Base-by-base conservation (phyloP, 768 basidiomycete species). In the Termitomyces titanicus region DNA sequence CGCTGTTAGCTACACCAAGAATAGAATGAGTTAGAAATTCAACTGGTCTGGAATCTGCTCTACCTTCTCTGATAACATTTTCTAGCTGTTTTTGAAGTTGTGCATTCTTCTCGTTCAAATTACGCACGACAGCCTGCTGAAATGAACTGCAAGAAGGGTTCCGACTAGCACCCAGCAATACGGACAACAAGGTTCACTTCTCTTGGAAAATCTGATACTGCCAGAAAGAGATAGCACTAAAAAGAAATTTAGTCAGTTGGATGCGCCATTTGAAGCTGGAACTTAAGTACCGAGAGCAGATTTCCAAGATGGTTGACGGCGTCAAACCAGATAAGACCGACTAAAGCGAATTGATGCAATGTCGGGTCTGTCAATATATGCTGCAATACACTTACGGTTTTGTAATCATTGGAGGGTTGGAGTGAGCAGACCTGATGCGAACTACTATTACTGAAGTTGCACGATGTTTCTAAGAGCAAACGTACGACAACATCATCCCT, bases 161-260 rank as follows among this genome's bases (percentile, higher is more conserved):
- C 22, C 47, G 10, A 42, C 13, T 10, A 27, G 6, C 24, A 27
- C 39, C 35, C 11, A 46, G 18, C 11, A 37, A 42, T 15, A 42
- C 25, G 10, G 29, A 55, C 18, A 29, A 48, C 6, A 20, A 22
- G 61, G 71, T 42, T 54, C 53, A 89, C 91, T 81, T 85, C 73
- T 94, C 92, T 70, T 94, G 92, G 59, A 90, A 88, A 48, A 86
- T 81, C 64, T 94, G 92, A 67, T 94, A 94, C 67, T 92, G 89
- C 92, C 92, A 94, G 68, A 94, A 94, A 3, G 91, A 89, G 54
- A 93, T 80, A 4, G 92, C 89, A 20, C 90, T 91, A 31, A 17
- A 29, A 44, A 47, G 33, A 47, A n/a, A n/a, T n/a, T n/a, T 54
- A 24, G 13, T 35, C 29, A 50, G 45, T 38, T 27, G 17, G 11